These are phyloP conservation scores for Ustilago bromivora DNA, from an alignment of 1,284 basidiomycete species.

Conservation along the genomic window DNA sequence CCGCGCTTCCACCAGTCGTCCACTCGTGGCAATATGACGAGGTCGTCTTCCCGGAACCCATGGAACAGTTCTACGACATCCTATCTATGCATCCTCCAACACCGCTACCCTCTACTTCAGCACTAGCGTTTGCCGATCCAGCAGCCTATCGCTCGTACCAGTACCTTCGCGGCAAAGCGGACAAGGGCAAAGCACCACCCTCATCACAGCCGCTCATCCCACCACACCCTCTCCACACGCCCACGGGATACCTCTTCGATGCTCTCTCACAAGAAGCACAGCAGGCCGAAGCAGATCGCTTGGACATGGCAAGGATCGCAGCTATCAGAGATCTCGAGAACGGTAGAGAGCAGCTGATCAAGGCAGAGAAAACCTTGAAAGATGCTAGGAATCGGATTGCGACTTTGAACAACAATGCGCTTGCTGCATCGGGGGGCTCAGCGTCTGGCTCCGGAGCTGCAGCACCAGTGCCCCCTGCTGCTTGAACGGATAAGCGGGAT, in stretches of 20 bases:
- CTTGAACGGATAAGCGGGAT: neutral
- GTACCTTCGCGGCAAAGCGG: constrained; percentile 22
- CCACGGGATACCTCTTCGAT: constrained; percentile 63
- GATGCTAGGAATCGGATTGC: constrained; percentile 41
- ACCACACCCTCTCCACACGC: constrained; percentile 64
- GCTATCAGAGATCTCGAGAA: constrained; percentile 72
- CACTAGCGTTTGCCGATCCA: constrained; percentile 61
- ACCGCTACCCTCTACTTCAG: constrained; percentile 70
- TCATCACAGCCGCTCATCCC: constrained; percentile 21
- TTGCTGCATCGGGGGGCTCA: neutral
- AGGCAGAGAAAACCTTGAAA: constrained; percentile 65
- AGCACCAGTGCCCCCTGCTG: constrained; percentile 1
- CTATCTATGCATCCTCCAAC: constrained; percentile 86
- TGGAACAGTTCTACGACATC: constrained; percentile 85
- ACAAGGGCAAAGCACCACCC: constrained; percentile 1
- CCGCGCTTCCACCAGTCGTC: constrained; percentile 63
- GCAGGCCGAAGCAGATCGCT: constrained; percentile 80
- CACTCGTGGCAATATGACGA: constrained; percentile 99
- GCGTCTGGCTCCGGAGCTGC: neutral
- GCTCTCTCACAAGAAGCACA: constrained; percentile 84
- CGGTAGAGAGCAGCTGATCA: constrained; percentile 65
- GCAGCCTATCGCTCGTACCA: constrained; percentile 53
- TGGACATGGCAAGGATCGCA: constrained; percentile 81
- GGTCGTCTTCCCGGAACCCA: constrained; percentile 94
- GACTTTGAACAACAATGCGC: constrained; percentile 21